Percentiles rank a stretch among this genome's conserved stretches.
Conservation (phyloP, 345 rosid genomes). For the Noccaea caerulescens region DNA sequence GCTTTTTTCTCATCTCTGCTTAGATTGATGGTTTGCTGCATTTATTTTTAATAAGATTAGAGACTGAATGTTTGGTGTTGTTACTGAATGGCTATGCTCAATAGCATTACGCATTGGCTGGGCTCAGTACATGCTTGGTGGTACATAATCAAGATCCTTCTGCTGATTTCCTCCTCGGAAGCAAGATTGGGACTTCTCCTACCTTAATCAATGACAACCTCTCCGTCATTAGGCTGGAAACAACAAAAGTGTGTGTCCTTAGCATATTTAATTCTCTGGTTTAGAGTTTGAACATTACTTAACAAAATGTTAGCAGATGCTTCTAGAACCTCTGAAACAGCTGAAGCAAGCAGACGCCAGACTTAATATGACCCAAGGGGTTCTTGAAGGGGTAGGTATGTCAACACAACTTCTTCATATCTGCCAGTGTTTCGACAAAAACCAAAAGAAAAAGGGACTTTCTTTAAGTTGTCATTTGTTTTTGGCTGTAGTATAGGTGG, state of each 20-base stretch:
- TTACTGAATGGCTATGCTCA: slow-evolving; percentile 13
- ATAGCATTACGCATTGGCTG: slow-evolving; percentile 81
- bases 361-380: slow-evolving; percentile 82
- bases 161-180: slow-evolving; percentile 71
- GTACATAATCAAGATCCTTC: slow-evolving; percentile 80
- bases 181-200: slow-evolving; percentile 76
- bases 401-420: slow-evolving; percentile 36
- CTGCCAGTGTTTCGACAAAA: not conserved
- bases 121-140: slow-evolving; percentile 76
- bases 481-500: slow-evolving; percentile 59
- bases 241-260: slow-evolving; percentile 67
- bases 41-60: too few relatives aligned
- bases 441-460: not conserved
- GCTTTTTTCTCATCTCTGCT: slow-evolving; percentile 20
- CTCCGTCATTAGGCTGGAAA: slow-evolving; percentile 73
- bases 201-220: slow-evolving; percentile 59
- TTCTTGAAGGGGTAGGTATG: slow-evolving; percentile 94
- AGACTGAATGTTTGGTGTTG: slow-evolving; percentile 6
- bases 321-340: slow-evolving; percentile 78
- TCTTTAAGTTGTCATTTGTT: not conserved
- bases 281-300: slow-evolving; percentile 14
- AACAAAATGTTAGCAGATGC: slow-evolving; percentile 56
- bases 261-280: not conserved
- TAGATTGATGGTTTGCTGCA: not conserved
- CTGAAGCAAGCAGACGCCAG: slow-evolving; percentile 78